Percentiles rank a stretch among this genome's conserved stretches.
Conservation (phyloP, 1,139 yeast genomes). For the Suhomyces atakaporum region DNA sequence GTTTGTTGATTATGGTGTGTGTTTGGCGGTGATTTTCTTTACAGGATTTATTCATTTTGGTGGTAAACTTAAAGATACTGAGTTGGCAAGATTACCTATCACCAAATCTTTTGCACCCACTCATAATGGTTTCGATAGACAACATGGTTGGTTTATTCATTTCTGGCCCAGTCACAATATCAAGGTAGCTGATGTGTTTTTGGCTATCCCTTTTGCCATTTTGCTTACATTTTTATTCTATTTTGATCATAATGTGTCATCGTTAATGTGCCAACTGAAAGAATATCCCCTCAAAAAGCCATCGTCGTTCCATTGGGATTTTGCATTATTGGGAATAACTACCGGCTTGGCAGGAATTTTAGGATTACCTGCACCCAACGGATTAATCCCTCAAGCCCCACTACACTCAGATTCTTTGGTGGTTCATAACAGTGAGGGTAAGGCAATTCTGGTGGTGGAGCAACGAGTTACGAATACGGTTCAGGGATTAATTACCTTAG, state of each 20-base stretch:
- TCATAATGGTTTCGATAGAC: conserved; percentile 33
- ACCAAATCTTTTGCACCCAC: conserved; percentile 80
- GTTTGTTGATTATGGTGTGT: conserved; percentile 84
- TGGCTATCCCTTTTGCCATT: conserved; percentile 91
- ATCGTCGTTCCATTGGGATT: conserved; percentile 91
- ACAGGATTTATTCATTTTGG: conserved; percentile 92
- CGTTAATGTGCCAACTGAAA: conserved; percentile 85
- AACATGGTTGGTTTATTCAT: conserved; percentile 73
- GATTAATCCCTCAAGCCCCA: conserved; percentile 96
- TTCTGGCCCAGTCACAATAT: conserved; percentile 69
- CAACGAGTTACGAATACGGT: conserved; percentile 81
- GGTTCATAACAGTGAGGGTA: conserved; percentile 53
- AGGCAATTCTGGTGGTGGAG: conserved; percentile 69
- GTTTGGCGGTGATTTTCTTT: conserved; percentile 80
- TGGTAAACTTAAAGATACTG: conserved; percentile 56
- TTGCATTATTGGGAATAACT: conserved; percentile 76
- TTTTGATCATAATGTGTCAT: conserved; percentile 93
- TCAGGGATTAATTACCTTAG: conserved; percentile 82
- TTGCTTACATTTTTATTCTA: conserved; percentile 81
- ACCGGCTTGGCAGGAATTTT: conserved; percentile 85
- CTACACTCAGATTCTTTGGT: conserved; percentile 81
- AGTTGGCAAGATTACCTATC: conserved; percentile 67
- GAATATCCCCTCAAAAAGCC: conserved; percentile 84
- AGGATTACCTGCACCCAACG: conserved; percentile 96
- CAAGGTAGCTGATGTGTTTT: conserved; percentile 70